Conservation (phyloP, 2,329 filamentous ascomycete genomes). For the Cytospora schulzeri region DNA sequence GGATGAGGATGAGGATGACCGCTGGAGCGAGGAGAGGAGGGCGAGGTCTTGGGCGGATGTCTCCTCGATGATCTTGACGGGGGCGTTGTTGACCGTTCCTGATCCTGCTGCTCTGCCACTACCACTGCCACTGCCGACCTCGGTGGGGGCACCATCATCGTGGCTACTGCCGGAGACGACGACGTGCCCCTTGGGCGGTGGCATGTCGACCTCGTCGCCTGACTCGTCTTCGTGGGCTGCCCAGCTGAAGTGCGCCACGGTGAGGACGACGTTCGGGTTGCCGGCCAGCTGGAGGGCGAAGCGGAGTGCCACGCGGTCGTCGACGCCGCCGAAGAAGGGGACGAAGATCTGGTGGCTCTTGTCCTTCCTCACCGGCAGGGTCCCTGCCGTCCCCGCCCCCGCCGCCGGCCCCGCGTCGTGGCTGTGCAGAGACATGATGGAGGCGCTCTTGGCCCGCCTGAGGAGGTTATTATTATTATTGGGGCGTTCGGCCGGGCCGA, state of each 20-base stretch:
- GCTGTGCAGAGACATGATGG: conserved; percentile 58
- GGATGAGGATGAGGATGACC: too few relatives aligned
- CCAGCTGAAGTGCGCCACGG: conserved; percentile 64
- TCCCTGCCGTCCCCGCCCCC: too few relatives aligned
- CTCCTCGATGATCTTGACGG: conserved; percentile 34
- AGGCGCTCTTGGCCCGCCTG: conserved; percentile 51
- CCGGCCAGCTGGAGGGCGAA: conserved; percentile 83
- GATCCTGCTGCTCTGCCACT: conserved; percentile 19
- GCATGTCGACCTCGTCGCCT: conserved; percentile 29
- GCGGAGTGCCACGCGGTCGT: conserved; percentile 78
- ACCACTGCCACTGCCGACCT: conserved; percentile 10
- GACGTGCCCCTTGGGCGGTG: conserved; percentile 25
- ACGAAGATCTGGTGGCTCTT: conserved; percentile 83
- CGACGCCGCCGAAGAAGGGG: conserved; percentile 80
- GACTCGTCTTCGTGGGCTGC: conserved; percentile 31
- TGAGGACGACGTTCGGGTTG: conserved; percentile 77
- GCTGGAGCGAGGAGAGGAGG: conserved; percentile 40
- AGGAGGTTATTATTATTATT: conserved; percentile 36
- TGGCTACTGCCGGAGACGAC: background rate
- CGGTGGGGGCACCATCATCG: conserved; percentile 15
- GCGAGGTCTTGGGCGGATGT: conserved; percentile 39
- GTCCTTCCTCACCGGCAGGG: conserved; percentile 61
- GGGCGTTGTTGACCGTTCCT: conserved; percentile 29
- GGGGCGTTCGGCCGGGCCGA: conserved; percentile 38
- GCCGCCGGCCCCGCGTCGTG: too few relatives aligned